phyloP scores from a whole-genome alignment of 139 green algal genomes.

The Haematococcus sp. region DNA sequence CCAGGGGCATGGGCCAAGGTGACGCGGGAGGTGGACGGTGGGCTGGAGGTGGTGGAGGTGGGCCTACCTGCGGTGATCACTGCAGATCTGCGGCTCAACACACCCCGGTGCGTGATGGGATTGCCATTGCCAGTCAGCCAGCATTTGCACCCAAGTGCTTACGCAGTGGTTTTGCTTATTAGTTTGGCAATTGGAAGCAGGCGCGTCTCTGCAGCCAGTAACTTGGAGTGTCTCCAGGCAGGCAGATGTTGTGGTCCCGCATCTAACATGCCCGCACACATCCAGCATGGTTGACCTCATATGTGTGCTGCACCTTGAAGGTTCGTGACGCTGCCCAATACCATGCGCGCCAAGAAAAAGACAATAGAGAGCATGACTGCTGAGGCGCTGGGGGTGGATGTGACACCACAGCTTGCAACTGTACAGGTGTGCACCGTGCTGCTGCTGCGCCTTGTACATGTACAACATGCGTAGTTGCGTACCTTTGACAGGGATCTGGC shows the following conservation, averaged over 20 bases:
- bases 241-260: background rate
- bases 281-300: too few species aligned
- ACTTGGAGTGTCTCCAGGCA: too few species aligned
- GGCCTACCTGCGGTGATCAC: slow-evolving; percentile 87
- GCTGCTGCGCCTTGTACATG: too few species aligned
- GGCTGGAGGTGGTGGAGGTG: slow-evolving; percentile 68
- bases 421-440: slow-evolving; percentile 12
- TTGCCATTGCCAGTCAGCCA: background rate
- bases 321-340: slow-evolving; percentile 89
- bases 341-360: slow-evolving; percentile 95
- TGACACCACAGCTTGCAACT: slow-evolving; percentile 13
- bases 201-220: background rate
- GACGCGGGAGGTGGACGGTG: slow-evolving; percentile 84
- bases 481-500: too few species aligned
- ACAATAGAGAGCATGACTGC: slow-evolving; percentile 62
- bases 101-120: slow-evolving; percentile 66
- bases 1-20: slow-evolving; percentile 27
- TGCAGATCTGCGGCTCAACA: slow-evolving; percentile 89
- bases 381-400: slow-evolving; percentile 38
- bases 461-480: too few species aligned
- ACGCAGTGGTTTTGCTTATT: background rate
- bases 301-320: slow-evolving; percentile 26
- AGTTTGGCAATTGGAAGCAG: background rate
- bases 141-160: background rate
- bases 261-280: too few species aligned